Evolutionary conservation across 768 basidiomycete species (phyloP), one percentile per base, ranked within the genome.

Genomic region (Trametopsis cervina): DNA sequence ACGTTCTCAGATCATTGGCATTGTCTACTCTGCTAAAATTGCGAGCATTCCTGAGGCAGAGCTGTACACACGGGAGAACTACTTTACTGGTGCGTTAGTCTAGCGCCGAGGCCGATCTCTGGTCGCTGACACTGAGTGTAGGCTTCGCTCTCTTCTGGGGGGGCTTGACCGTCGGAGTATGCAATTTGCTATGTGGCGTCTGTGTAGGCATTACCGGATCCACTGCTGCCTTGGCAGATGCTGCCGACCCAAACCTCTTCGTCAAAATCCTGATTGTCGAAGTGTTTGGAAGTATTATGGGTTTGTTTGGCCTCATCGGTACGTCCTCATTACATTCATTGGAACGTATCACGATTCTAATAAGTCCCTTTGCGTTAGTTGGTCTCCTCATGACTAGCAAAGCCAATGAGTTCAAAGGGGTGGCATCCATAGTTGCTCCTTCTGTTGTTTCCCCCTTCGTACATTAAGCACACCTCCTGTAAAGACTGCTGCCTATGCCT

Each of bases 241-340:
- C 95, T 18, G 89, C 94, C 10, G 94, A 98, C 63, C 94, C 95
- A 2, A 78, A 82, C 29, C 66, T 98, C 26, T 98, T 99, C 56
- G 93, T 98, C 66, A 97, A 95, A 68, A 89, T 98, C 52, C 80
- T 99, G 44, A 84, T 99, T 47, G 89, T 99, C 0, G 96, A 98
- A 61, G 93, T 96, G 36, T 91, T 94, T 63, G 86, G 84, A 45
- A 87, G 86, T 59, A 91, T 96, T 47, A 68, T 96, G 63, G 94
- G 94, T 4, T 69, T 97, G 40, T 97, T 95, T 61, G 94, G 93
- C 17, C 70, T 95, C 54, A 96, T 95, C 57, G 88, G 91, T 92
- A 54, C 51, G 87, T 76, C 20, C 40, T 40, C 39, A 27, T 45
- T 42, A 25, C 46, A 12, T 41, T 15, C 43, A 22, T 26, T 20